Evolutionary conservation across 83 land plant species (phyloP), one percentile per base, ranked within the genome.

Genomic region (Diphasiastrum complanatum): DNA sequence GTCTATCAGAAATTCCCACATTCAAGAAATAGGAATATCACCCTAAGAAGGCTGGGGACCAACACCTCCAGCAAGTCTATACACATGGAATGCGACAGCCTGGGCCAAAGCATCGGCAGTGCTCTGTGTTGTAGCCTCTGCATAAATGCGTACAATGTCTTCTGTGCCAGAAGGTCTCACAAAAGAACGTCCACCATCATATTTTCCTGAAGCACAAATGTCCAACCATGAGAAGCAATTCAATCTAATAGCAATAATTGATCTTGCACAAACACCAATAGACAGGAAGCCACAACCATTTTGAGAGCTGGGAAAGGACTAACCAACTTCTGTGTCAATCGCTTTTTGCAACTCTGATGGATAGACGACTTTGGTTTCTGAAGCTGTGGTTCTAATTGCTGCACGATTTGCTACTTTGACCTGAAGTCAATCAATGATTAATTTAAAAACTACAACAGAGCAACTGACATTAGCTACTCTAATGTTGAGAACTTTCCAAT

Each of bases 121-220:
- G 30, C 75, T 83, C 62, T 93, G 96, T 50, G 96, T 75, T 10
- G 69, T 45, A 43, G 91, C 98, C 69, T 93, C 98, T 2, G 96
- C 98, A 75, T 93, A 93, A 0, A 93, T 84, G 18, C 98, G 82
- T 3, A 93, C 68, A 2, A 89, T 78, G 65, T 93, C 91, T 76
- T 93, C 96, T 14, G 98, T 93, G 29, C 98, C 98, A 58, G 96
- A 93, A 5, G 98, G 96, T 20, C 98, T 69, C 40, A 93, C 75
- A 76, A 93, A 93, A 56, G 81, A 79, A 33, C 98, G 70, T 20
- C 96, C 98, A 45, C 61, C 63, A 37, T 67, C 51, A 52, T 74
- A 78, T 61, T 88, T 85, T 32, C 84, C 87, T 81, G 48, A 31
- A 53, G n/a, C 14, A 23, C 51, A 11, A 32, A n/a, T n/a, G n/a